Percentiles rank a stretch among this genome's conserved stretches.
Evolutionary conservation across 306 rosid species (phyloP).

Genomic region (Myrica gale): DNA sequence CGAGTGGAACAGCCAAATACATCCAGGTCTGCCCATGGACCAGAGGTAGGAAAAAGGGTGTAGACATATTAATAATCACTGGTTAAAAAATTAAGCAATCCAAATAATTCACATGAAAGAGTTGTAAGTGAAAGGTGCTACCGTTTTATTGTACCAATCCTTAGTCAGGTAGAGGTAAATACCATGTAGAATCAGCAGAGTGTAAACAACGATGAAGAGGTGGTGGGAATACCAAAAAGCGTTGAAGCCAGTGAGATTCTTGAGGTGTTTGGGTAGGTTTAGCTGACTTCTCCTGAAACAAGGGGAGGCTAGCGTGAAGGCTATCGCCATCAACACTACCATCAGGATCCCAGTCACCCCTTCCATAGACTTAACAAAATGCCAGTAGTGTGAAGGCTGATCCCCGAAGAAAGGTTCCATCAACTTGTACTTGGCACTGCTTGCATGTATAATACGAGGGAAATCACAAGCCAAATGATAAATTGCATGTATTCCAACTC

Average conservation of each 20-base stretch:
- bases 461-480: slow-evolving; percentile 56
- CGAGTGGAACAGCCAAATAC: slow-evolving; percentile 21
- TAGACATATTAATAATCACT: neutral
- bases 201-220: slow-evolving; percentile 59
- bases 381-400: slow-evolving; percentile 48
- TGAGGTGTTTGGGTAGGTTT: slow-evolving; percentile 44
- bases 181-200: slow-evolving; percentile 56
- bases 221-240: slow-evolving; percentile 78
- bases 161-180: slow-evolving; percentile 46
- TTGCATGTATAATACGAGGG: slow-evolving; percentile 48
- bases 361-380: slow-evolving; percentile 57
- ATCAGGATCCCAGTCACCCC: slow-evolving; percentile 57
- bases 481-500: slow-evolving; percentile 47
- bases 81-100: neutral
- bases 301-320: slow-evolving; percentile 53
- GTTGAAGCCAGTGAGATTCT: slow-evolving; percentile 62
- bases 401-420: slow-evolving; percentile 49
- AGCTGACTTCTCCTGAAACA: slow-evolving; percentile 47
- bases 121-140: slow-evolving; percentile 19
- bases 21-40: slow-evolving; percentile 15
- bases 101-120: neutral
- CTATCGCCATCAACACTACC: slow-evolving; percentile 53
- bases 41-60: neutral
- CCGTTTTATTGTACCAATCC: slow-evolving; percentile 69
- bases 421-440: slow-evolving; percentile 37